Evolutionary conservation across 192 early-diverging fungal genomes (phyloP).

Genomic region (Haplosporangium gracile): DNA sequence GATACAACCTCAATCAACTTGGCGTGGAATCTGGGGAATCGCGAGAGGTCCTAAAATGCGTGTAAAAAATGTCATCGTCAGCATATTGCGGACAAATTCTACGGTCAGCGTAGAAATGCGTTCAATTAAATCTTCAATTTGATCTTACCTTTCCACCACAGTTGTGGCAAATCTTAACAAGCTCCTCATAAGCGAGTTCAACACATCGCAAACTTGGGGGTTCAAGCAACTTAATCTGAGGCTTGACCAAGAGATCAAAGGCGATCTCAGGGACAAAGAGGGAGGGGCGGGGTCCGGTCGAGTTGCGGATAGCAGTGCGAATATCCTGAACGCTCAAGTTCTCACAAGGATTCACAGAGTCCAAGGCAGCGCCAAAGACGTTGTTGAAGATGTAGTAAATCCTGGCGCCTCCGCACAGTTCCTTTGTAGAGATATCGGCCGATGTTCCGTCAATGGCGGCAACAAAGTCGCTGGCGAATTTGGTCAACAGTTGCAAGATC

Average conservation of each 20-base stretch:
- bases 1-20: conserved; percentile 83
- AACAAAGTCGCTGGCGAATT: conserved; percentile 83
- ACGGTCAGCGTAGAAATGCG: not conserved
- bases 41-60: conserved; percentile 69
- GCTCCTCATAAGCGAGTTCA: conserved; percentile 85
- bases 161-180: conserved; percentile 83
- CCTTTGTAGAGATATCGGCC: conserved; percentile 78
- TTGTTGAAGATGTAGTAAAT: conserved; percentile 89
- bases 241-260: conserved; percentile 86
- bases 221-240: conserved; percentile 82
- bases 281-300: conserved; percentile 81
- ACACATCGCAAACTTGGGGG: conserved; percentile 84
- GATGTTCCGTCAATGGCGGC: conserved; percentile 84
- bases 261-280: conserved; percentile 90
- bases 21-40: conserved; percentile 82
- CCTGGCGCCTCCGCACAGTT: conserved; percentile 85
- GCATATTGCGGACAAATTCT: not conserved
- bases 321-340: conserved; percentile 81
- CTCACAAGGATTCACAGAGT: conserved; percentile 78
- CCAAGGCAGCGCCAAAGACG: conserved; percentile 80
- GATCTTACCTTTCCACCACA: conserved; percentile 75
- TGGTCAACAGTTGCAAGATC: conserved; percentile 77
- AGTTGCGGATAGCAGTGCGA: conserved; percentile 87
- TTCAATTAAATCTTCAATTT: not conserved
- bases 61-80: not conserved